These are phyloP conservation scores for Colletotrichum viniferum DNA, from an alignment of 2,329 filamentous ascomycete genomes.

Conservation along the genomic window DNA sequence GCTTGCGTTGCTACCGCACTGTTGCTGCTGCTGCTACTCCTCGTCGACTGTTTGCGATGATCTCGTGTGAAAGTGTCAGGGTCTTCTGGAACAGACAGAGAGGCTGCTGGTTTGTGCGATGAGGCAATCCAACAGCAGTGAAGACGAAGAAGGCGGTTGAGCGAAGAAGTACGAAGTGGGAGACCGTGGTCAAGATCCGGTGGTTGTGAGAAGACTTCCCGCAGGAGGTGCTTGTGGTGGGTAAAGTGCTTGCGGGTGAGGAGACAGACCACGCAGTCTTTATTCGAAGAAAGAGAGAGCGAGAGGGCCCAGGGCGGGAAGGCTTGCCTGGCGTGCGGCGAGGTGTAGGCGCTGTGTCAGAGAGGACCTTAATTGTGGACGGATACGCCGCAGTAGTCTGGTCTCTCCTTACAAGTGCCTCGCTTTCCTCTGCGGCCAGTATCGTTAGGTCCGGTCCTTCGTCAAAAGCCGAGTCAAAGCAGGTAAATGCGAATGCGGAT, in stretches of 20 bases:
- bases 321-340: constrained; percentile 1
- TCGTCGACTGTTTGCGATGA: not conserved
- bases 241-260: not conserved
- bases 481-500: not conserved
- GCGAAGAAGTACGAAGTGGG: not conserved
- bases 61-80: not conserved
- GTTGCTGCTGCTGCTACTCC: not conserved
- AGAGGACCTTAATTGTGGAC: not conserved
- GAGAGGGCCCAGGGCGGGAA: not conserved
- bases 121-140: not conserved
- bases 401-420: not conserved
- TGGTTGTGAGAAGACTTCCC: not conserved
- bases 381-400: not conserved
- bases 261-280: constrained; percentile 5
- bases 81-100: not conserved
- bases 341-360: not conserved
- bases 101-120: not conserved
- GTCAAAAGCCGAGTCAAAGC: not conserved
- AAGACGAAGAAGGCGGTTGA: not conserved
- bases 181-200: not conserved
- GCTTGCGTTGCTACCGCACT: not conserved
- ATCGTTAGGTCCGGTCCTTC: not conserved
- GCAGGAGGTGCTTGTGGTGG: not conserved
- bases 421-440: not conserved
- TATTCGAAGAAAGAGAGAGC: not conserved